Evolutionary conservation across 1,284 basidiomycete genomes (phyloP).

Genomic region (Heterobasidion irregulare): DNA sequence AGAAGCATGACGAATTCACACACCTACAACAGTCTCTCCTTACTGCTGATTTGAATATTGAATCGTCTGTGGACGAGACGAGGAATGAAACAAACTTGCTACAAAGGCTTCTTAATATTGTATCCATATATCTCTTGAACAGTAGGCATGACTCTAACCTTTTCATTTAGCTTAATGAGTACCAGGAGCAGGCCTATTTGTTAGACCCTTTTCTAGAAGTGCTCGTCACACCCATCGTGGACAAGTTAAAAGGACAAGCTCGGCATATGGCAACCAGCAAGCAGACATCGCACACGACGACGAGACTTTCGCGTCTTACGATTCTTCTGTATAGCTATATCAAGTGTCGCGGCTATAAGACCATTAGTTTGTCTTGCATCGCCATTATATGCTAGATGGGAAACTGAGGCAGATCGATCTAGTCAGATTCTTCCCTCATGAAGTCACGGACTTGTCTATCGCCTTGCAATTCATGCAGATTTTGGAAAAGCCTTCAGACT

Average conservation of each 20-base stretch:
- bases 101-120: constrained; percentile 34
- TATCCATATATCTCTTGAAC: constrained; percentile 20
- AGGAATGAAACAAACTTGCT: constrained; percentile 33
- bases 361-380: constrained; percentile 62
- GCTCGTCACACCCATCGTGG: constrained; percentile 75
- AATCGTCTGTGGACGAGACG: constrained; percentile 40
- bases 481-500: constrained; percentile 32
- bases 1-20: constrained; percentile 51
- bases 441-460: constrained; percentile 73
- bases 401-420: constrained; percentile 12
- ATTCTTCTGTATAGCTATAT: constrained; percentile 76
- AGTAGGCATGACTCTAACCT: not conserved
- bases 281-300: constrained; percentile 24
- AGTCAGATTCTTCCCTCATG: constrained; percentile 92
- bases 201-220: constrained; percentile 92
- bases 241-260: constrained; percentile 54
- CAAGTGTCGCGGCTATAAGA: constrained; percentile 90
- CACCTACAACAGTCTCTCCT: constrained; percentile 46
- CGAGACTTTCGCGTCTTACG: constrained; percentile 46
- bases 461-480: constrained; percentile 61
- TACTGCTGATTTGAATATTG: constrained; percentile 33
- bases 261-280: constrained; percentile 31
- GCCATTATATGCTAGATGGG: not conserved
- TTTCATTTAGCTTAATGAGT: constrained; percentile 65
- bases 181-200: constrained; percentile 91